phyloP scores from a whole-genome alignment of 208 protist species.

The Trypanosoma conorhini region DNA sequence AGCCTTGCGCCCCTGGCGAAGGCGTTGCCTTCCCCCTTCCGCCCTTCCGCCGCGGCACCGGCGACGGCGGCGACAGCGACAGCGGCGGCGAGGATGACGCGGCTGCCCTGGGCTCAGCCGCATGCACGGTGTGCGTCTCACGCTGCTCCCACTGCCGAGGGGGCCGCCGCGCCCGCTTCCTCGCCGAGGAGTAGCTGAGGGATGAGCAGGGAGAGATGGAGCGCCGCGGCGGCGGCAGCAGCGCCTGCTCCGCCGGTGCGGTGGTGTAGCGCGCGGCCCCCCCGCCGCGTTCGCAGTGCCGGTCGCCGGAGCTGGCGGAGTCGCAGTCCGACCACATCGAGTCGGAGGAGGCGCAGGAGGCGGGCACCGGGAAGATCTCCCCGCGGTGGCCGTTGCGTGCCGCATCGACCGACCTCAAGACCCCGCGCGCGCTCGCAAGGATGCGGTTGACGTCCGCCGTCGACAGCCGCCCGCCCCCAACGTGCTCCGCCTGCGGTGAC shows the following conservation, averaged over 20 bases:
- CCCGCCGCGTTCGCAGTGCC: not conserved
- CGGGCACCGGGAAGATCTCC: not conserved
- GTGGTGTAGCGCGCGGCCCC: not conserved
- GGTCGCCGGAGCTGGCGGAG: not conserved
- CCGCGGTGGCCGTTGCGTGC: not conserved
- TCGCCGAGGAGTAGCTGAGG: constrained; percentile 24
- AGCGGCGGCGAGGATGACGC: not conserved
- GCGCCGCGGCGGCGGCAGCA: not conserved
- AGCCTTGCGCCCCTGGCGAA: not conserved
- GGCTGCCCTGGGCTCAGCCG: not conserved
- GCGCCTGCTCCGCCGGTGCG: not conserved
- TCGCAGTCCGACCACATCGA: not conserved
- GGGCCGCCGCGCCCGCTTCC: constrained; percentile 4
- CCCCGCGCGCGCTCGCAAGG: constrained; percentile 15
- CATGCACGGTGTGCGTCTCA: not conserved
- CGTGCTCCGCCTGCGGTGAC: not conserved
- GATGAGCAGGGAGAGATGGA: constrained; percentile 25
- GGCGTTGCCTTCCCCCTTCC: not conserved
- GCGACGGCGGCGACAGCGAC: not conserved
- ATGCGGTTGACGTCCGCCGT: constrained; percentile 24
- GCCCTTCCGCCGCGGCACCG: not conserved
- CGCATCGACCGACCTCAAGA: not conserved
- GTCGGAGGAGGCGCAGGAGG: not conserved
- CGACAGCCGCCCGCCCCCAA: not conserved
- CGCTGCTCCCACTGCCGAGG: not conserved